Conservation (phyloP, 768 basidiomycete genomes). For the Leccinum pellstonianum region DNA sequence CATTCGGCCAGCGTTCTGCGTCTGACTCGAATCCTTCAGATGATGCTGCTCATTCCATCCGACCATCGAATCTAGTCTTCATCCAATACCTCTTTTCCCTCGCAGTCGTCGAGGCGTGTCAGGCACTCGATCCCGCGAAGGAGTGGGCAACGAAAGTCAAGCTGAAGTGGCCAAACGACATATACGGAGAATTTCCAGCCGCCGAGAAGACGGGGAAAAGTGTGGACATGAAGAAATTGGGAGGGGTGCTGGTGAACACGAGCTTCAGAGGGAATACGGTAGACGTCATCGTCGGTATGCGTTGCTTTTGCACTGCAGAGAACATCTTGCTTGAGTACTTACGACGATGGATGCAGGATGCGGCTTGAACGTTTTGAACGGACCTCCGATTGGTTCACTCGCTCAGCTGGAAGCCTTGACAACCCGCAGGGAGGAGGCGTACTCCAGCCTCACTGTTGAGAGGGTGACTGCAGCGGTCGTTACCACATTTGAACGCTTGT, state of each 20-base stretch:
- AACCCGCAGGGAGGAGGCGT: not conserved
- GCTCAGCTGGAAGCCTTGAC: constrained; percentile 56
- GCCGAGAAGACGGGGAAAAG: constrained; percentile 27
- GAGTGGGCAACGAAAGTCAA: constrained; percentile 55
- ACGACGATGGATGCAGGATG: constrained; percentile 55
- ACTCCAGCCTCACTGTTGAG: constrained; percentile 60
- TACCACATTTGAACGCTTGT: constrained; percentile 73
- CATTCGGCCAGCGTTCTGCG: not conserved
- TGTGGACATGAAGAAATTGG: constrained; percentile 70
- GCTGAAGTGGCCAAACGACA: constrained; percentile 97
- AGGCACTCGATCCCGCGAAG: constrained; percentile 47
- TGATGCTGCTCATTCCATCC: constrained; percentile 14
- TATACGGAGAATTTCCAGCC: constrained; percentile 68
- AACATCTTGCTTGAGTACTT: not conserved
- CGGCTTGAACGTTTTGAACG: constrained; percentile 84
- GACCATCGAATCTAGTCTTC: constrained; percentile 72
- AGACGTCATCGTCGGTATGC: constrained; percentile 78
- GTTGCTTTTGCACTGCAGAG: not conserved
- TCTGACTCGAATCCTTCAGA: not conserved
- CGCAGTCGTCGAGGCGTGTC: constrained; percentile 85
- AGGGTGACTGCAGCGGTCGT: constrained; percentile 72
- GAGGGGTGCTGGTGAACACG: constrained; percentile 90
- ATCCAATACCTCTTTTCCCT: constrained; percentile 90
- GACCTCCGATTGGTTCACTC: constrained; percentile 79
- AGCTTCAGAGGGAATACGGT: constrained; percentile 71